phyloP scores from a whole-genome alignment of 1,284 basidiomycete genomes.

The Leucoagaricus sp. region DNA sequence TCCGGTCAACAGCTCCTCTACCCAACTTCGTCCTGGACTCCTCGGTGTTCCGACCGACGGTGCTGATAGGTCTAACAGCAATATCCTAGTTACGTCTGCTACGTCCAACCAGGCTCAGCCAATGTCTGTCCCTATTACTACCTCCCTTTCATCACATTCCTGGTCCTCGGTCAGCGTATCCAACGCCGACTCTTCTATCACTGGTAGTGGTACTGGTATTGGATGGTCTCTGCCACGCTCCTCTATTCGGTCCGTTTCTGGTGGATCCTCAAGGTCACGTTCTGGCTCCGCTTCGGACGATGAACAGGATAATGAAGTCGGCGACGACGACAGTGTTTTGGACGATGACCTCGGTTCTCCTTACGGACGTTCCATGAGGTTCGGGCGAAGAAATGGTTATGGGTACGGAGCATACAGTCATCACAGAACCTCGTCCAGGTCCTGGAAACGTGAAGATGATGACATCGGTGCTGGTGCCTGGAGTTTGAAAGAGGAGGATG shows the following conservation, averaged over 20 bases:
- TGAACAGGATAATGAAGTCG: slow-evolving; percentile 21
- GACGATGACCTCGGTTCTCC: slow-evolving; percentile 24
- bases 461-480: slow-evolving; percentile 30
- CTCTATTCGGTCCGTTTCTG: slow-evolving; percentile 20
- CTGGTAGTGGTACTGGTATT: background rate
- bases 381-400: background rate
- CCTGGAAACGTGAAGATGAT: slow-evolving; percentile 28
- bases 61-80: slow-evolving; percentile 13
- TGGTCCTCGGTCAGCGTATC: slow-evolving; percentile 6
- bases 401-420: slow-evolving; percentile 6
- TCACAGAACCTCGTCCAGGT: slow-evolving; percentile 8
- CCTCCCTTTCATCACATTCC: slow-evolving; percentile 18
- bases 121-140: slow-evolving; percentile 27
- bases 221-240: slow-evolving; percentile 11
- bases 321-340: slow-evolving; percentile 1
- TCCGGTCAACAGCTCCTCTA: slow-evolving; percentile 25
- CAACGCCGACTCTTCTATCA: background rate
- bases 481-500: slow-evolving; percentile 35
- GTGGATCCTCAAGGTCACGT: slow-evolving; percentile 28
- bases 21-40: slow-evolving; percentile 61
- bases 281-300: slow-evolving; percentile 32
- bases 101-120: slow-evolving; percentile 21
- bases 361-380: background rate
- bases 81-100: slow-evolving; percentile 11
- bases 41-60: slow-evolving; percentile 47